Conservation (phyloP, 768 basidiomycete species). For the Auriscalpium vulgare region DNA sequence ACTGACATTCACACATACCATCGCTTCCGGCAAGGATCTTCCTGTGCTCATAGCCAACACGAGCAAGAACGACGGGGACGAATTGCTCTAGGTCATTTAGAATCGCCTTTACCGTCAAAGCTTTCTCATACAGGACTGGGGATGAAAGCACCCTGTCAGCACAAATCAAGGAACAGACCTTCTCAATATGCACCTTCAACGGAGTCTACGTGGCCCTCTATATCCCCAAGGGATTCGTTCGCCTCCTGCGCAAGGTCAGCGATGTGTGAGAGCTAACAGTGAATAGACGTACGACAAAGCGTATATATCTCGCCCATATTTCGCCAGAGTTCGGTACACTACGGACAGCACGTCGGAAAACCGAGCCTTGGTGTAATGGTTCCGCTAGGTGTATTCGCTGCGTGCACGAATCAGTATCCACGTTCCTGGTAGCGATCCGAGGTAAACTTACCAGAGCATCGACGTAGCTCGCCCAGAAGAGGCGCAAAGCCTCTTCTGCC, state of each 20-base stretch:
- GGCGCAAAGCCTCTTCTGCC: slow-evolving; percentile 49
- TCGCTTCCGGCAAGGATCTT: not conserved
- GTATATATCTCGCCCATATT: slow-evolving; percentile 72
- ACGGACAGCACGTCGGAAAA: slow-evolving; percentile 51
- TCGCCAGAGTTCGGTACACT: slow-evolving; percentile 74
- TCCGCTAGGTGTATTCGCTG: slow-evolving; percentile 43
- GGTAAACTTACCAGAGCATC: slow-evolving; percentile 52
- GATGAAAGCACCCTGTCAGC: not conserved
- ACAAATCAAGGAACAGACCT: not conserved
- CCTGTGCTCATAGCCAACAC: slow-evolving; percentile 11
- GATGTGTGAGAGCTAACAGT: too few relatives aligned
- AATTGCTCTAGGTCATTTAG: slow-evolving; percentile 12
- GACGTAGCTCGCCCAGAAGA: slow-evolving; percentile 70
- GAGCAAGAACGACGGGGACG: slow-evolving; percentile 10
- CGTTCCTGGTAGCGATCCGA: not conserved
- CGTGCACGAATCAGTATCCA: slow-evolving; percentile 1
- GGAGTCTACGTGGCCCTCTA: too few relatives aligned
- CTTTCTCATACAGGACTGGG: slow-evolving; percentile 11
- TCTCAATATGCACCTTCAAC: too few relatives aligned
- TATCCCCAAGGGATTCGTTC: too few relatives aligned
- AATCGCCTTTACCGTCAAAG: slow-evolving; percentile 9
- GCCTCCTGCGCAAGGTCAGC: too few relatives aligned
- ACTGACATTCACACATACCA: too few relatives aligned
- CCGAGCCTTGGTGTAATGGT: slow-evolving; percentile 32
- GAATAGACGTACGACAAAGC: slow-evolving; percentile 45